Evolutionary conservation across 2,329 filamentous ascomycete genomes (phyloP).

Genomic region (Rutstroemia sydowiana): DNA sequence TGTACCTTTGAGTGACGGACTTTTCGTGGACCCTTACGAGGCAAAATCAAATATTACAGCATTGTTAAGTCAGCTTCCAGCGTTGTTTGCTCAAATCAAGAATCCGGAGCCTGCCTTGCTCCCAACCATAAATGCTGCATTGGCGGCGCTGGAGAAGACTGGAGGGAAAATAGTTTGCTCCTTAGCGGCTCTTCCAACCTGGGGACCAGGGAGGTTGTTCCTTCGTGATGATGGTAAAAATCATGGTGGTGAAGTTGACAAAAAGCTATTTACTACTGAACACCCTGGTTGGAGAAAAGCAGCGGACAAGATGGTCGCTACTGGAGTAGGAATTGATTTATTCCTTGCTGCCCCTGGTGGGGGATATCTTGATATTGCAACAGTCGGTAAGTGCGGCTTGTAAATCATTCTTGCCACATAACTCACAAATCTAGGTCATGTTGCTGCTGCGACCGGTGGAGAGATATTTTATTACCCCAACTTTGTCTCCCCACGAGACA

Average conservation of each 20-base stretch:
- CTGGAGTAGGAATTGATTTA: slow-evolving; percentile 84
- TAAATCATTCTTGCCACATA: not conserved
- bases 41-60: slow-evolving; percentile 80
- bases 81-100: slow-evolving; percentile 80
- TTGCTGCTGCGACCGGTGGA: slow-evolving; percentile 82
- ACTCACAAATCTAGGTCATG: slow-evolving; percentile 51
- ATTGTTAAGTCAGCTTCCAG: slow-evolving; percentile 76
- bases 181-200: slow-evolving; percentile 79
- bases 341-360: slow-evolving; percentile 89
- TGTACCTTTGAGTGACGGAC: slow-evolving; percentile 78
- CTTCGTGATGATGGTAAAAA: slow-evolving; percentile 84
- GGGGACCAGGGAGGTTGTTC: slow-evolving; percentile 78
- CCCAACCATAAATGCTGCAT: slow-evolving; percentile 73
- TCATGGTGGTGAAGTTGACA: slow-evolving; percentile 79
- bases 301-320: slow-evolving; percentile 79
- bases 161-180: slow-evolving; percentile 92
- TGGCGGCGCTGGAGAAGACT: slow-evolving; percentile 76
- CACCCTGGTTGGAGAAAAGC: slow-evolving; percentile 81
- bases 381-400: slow-evolving; percentile 56
- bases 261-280: slow-evolving; percentile 85
- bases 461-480: slow-evolving; percentile 97
- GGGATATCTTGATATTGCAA: slow-evolving; percentile 87
- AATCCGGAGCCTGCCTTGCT: slow-evolving; percentile 86
- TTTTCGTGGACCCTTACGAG: slow-evolving; percentile 92
- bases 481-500: slow-evolving; percentile 81